phyloP scores from a whole-genome alignment of 495 filamentous ascomycete genomes.

The Talaromyces stipitatus region DNA sequence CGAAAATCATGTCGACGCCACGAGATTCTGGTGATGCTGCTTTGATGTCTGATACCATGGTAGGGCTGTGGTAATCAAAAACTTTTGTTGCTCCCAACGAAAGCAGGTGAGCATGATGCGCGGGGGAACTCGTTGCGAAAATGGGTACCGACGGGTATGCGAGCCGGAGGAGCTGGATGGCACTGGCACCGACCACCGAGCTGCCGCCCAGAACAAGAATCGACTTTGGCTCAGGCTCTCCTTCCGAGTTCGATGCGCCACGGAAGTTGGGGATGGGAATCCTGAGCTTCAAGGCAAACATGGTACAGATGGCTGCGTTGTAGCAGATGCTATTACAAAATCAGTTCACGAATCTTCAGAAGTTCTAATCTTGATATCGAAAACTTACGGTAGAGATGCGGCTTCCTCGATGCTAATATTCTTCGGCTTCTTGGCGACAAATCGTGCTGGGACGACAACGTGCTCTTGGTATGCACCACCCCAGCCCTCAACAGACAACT shows the following conservation, averaged over 20 bases:
- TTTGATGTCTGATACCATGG: slow-evolving; percentile 16
- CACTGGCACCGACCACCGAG: slow-evolving; percentile 29
- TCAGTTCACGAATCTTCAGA: not conserved
- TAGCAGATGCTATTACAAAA: slow-evolving; percentile 24
- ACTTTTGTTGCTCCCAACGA: slow-evolving; percentile 23
- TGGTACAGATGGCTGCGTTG: slow-evolving; percentile 27
- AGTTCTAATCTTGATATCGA: not conserved
- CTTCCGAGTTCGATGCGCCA: slow-evolving; percentile 7
- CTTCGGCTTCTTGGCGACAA: slow-evolving; percentile 27
- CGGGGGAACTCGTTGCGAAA: slow-evolving; percentile 28
- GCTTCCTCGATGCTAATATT: slow-evolving; percentile 26
- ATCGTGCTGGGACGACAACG: slow-evolving; percentile 19
- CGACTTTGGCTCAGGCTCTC: slow-evolving; percentile 14
- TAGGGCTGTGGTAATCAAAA: slow-evolving; percentile 20
- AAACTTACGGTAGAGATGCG: slow-evolving; percentile 26
- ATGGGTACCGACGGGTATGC: slow-evolving; percentile 21
- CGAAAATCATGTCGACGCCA: slow-evolving; percentile 36
- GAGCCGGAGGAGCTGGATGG: slow-evolving; percentile 36
- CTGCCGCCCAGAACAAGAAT: slow-evolving; percentile 36
- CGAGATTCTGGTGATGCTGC: slow-evolving; percentile 16
- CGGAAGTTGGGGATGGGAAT: slow-evolving; percentile 24
- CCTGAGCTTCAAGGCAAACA: slow-evolving; percentile 15
- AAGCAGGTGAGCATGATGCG: slow-evolving; percentile 19
- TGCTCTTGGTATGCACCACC: slow-evolving; percentile 33
- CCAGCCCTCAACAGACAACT: slow-evolving; percentile 10